Conservation (phyloP, 345 rosid species). For the Eucalyptus regnans region DNA sequence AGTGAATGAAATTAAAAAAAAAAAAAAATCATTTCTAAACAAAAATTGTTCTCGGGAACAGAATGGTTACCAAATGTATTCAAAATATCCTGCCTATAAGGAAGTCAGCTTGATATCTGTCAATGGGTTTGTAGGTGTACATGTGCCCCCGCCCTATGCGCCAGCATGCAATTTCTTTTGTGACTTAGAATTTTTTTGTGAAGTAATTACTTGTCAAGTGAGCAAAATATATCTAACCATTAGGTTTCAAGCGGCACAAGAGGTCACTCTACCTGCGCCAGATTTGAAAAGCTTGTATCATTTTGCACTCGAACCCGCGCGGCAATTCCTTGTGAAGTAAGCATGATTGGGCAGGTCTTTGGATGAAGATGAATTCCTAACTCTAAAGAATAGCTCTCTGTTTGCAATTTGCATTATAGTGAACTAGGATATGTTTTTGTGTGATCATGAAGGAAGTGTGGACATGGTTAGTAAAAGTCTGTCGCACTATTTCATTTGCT, state of each 20-base stretch:
- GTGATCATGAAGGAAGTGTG: background rate
- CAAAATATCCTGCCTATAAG: background rate
- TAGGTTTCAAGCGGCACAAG: background rate
- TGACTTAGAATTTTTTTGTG: no score
- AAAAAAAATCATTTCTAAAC: no score
- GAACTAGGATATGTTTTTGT: background rate
- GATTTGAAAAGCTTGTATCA: background rate
- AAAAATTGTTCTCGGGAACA: accelerated
- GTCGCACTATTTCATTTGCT: background rate
- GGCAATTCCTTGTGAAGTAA: background rate
- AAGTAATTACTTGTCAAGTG: no score
- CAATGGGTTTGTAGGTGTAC: background rate
- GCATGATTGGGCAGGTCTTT: background rate
- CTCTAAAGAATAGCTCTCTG: background rate
- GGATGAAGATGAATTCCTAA: background rate
- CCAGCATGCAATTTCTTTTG: no score
- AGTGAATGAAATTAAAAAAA: no score
- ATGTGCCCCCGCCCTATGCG: accelerated
- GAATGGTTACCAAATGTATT: accelerated
- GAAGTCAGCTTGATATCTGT: background rate
- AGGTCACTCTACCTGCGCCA: background rate
- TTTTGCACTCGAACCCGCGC: background rate
- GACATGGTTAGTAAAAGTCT: background rate
- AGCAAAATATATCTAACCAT: background rate
- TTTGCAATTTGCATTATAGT: background rate